phyloP scores from a whole-genome alignment of 164 flowering plant genomes.

The Litsea cubeba region DNA sequence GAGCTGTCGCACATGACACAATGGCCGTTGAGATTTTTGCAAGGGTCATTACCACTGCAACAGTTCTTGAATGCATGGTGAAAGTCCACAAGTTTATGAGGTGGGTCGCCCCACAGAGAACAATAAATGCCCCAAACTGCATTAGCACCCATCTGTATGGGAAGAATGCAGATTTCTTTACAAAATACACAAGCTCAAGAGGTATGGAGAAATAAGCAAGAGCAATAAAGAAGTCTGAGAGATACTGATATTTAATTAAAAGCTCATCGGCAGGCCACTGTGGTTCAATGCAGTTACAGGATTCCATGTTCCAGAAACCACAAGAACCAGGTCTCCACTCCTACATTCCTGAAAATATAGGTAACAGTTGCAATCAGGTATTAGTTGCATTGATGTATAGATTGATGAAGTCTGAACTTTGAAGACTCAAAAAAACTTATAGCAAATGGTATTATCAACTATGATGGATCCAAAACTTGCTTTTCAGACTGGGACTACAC shows the following conservation, averaged over 20 bases:
- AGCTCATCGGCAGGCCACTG: constrained; percentile 56
- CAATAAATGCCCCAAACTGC: constrained; percentile 78
- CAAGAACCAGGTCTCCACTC: constrained; percentile 7
- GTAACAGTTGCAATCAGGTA: constrained; percentile 2
- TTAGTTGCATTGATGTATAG: no score
- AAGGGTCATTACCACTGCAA: constrained; percentile 58
- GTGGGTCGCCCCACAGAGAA: constrained; percentile 74
- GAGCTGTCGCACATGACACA: constrained; percentile 66
- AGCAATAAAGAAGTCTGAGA: constrained; percentile 56
- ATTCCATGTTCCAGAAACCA: constrained; percentile 37
- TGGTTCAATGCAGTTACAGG: constrained; percentile 57
- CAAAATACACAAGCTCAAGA: constrained; percentile 59
- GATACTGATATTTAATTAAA: constrained; percentile 59
- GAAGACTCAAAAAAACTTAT: background rate
- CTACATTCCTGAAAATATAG: constrained; percentile 25
- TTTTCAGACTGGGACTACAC: no score
- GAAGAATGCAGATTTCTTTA: constrained; percentile 59
- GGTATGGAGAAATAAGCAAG: constrained; percentile 74
- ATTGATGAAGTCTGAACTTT: no score
- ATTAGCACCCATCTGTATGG: constrained; percentile 79
- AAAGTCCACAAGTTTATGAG: constrained; percentile 70
- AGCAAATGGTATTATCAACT: background rate
- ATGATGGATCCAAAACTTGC: background rate
- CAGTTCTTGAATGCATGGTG: constrained; percentile 48
- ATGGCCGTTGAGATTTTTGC: constrained; percentile 57